Evolutionary conservation across 306 rosid species (phyloP), one percentile per base, ranked within the genome.

Genomic region (Canavalia ensiformis): DNA sequence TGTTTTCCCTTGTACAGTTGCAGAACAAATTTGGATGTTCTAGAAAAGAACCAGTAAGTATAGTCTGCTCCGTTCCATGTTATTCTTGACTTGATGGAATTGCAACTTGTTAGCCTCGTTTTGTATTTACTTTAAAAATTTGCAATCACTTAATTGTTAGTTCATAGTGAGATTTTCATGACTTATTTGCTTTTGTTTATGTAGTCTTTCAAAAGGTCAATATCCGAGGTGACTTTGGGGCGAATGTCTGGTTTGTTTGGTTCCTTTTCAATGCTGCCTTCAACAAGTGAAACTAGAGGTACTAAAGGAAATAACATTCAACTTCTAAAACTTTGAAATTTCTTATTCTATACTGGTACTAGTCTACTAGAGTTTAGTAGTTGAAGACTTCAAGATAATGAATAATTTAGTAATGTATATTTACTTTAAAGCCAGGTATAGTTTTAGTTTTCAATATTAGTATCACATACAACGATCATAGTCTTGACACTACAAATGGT

Each of bases 11-110:
- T 67, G 73, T 81, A 79, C 97, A 96, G 99, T 78, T 92, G 87
- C 97, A 93, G 81, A 88, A 87, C 83, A 93, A 88, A 90, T 96
- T 84, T 68, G 99, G 98, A 49, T 85, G 85, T 85, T 73, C 90
- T 51, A 92, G 80, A 85, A 92, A 82, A 81, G 94, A 84, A 88
- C 56, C 92, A 3, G 98, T 93, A 86, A 90, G 97, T 44, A 66
- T 65, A 55, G 51, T 57, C 46, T 75, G 37, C 65, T 52, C 51
- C 8, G 28, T 79, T 63, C 33, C 45, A 11, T 80, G 37, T 56
- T 35, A 49, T 75, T 55, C 51, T 79, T 78, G 25, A 59, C 60
- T 47, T 76, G 73, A 57, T 25, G 74, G 11, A 25, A 41, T 35
- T 77, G 28, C 28, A 30, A 52, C 5, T 66, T 82, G 57, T 58